phyloP scores from a whole-genome alignment of 768 basidiomycete genomes.

The Agrocybe praecox region DNA sequence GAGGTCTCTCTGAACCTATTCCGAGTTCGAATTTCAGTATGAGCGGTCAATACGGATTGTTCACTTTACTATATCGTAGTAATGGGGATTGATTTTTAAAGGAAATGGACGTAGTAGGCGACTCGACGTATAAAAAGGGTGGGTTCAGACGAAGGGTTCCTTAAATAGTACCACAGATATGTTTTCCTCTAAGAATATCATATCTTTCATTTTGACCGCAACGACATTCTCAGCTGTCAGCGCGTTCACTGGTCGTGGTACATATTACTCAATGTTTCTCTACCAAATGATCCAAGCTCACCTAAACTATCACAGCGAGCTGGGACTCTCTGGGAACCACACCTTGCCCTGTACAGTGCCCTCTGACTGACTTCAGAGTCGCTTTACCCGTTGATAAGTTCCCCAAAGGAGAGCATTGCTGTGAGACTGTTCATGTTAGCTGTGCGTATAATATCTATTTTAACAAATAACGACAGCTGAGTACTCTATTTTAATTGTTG shows the following conservation, averaged over 20 bases:
- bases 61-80: too few species aligned
- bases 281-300: neutral
- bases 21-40: too few species aligned
- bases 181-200: neutral
- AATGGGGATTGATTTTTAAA: too few species aligned
- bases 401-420: slow-evolving; percentile 12
- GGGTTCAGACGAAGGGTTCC: too few species aligned
- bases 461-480: too few species aligned
- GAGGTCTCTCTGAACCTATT: too few species aligned
- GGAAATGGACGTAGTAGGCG: too few species aligned
- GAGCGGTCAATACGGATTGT: too few species aligned
- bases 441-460: neutral
- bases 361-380: slow-evolving; percentile 6
- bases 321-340: slow-evolving; percentile 13
- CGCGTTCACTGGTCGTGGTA: slow-evolving; percentile 12
- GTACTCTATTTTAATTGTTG: neutral
- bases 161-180: neutral
- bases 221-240: slow-evolving; percentile 1
- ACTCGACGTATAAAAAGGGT: too few species aligned
- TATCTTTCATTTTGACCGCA: neutral
- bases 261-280: neutral
- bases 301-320: neutral
- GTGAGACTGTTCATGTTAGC: slow-evolving; percentile 11
- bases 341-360: slow-evolving; percentile 9
- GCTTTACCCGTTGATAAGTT: slow-evolving; percentile 10